phyloP scores from a whole-genome alignment of 1,284 basidiomycete species.

The Cryptococcus amylolentus region DNA sequence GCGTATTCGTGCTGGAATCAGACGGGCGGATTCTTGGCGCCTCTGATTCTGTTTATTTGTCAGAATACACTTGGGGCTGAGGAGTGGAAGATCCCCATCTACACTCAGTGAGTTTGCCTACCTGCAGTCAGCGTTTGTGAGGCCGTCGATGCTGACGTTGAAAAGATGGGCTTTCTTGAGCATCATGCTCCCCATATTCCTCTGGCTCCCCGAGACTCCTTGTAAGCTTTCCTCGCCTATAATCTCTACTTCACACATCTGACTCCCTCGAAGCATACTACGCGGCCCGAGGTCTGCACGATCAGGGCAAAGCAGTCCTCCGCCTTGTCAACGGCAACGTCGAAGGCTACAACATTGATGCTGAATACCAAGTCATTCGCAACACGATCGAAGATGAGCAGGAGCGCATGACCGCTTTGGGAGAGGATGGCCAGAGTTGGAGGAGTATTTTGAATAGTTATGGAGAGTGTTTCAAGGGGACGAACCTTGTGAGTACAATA shows the following conservation, averaged over 20 bases:
- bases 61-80: constrained; percentile 8
- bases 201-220: constrained; percentile 28
- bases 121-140: background rate
- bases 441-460: constrained; percentile 12
- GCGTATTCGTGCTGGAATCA: constrained; percentile 16
- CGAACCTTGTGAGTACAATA: constrained; percentile 8
- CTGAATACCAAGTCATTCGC: constrained; percentile 19
- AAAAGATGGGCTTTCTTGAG: constrained; percentile 17
- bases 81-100: constrained; percentile 11
- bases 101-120: constrained; percentile 3
- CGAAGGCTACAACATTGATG: constrained; percentile 21
- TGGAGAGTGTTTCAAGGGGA: constrained; percentile 12
- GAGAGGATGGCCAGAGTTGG: constrained; percentile 9
- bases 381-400: constrained; percentile 19
- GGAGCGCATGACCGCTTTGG: constrained; percentile 6
- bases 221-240: constrained; percentile 5
- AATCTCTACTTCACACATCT: background rate
- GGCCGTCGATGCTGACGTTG: background rate
- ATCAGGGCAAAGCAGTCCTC: constrained; percentile 15
- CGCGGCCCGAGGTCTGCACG: constrained; percentile 18
- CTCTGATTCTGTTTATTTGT: constrained; percentile 15
- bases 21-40: constrained; percentile 17
- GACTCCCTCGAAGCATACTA: constrained; percentile 8
- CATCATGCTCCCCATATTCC: constrained; percentile 24
- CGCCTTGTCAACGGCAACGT: constrained; percentile 15